Conservation (phyloP, 805 yeast species). For the Kluyveromyces siamensis region DNA sequence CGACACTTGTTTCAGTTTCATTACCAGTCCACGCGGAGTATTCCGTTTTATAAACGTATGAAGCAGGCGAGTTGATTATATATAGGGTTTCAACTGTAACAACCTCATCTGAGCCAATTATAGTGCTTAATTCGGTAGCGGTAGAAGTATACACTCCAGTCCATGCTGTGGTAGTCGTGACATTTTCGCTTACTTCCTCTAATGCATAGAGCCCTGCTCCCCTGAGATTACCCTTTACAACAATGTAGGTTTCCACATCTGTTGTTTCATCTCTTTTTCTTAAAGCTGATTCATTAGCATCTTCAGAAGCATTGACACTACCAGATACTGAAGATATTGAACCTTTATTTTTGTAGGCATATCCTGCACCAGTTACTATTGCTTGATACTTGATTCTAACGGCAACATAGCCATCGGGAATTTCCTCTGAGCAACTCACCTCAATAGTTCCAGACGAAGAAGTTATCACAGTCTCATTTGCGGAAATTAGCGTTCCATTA, state of each 20-base stretch:
- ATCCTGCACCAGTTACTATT: neutral
- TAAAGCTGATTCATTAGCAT: neutral
- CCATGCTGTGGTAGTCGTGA: too few species aligned
- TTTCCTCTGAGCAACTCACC: neutral
- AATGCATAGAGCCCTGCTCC: too few species aligned
- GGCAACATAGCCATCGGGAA: neutral
- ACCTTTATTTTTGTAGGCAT: slow-evolving; percentile 1
- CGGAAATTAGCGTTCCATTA: slow-evolving; percentile 1
- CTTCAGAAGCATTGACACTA: too few species aligned
- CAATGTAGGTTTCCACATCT: neutral
- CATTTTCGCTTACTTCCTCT: too few species aligned
- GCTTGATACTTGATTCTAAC: slow-evolving; percentile 1
- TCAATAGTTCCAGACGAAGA: neutral
- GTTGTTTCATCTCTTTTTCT: slow-evolving; percentile 3
- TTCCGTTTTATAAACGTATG: too few species aligned
- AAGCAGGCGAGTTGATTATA: too few species aligned
- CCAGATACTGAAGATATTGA: neutral
- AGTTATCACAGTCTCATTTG: neutral
- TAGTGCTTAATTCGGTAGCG: too few species aligned
- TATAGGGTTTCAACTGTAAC: too few species aligned
- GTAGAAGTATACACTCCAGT: too few species aligned
- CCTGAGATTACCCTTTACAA: neutral
- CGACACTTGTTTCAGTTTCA: too few species aligned
- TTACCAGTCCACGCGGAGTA: too few species aligned
- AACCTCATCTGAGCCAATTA: too few species aligned